phyloP scores from a whole-genome alignment of 306 rosid species.

The Sindora glabra region DNA sequence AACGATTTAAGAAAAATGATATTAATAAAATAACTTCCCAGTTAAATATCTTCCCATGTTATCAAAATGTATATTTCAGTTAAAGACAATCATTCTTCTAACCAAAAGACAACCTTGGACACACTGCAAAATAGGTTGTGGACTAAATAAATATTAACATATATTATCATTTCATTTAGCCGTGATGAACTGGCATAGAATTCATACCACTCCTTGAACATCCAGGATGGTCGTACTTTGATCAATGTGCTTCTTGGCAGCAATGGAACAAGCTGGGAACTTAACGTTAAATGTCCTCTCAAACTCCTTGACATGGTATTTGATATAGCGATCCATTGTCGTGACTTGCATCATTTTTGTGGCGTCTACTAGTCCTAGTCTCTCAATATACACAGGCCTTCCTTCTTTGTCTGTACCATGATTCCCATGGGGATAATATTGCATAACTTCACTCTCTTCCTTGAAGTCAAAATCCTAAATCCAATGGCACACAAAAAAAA shows the following conservation, averaged over 20 bases:
- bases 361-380: slow-evolving; percentile 67
- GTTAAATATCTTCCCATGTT: background rate
- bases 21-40: too few species aligned
- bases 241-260: slow-evolving; percentile 86
- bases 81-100: background rate
- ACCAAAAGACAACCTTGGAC: background rate
- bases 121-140: background rate
- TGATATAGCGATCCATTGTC: slow-evolving; percentile 72
- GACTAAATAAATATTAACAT: background rate
- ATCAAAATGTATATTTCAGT: background rate
- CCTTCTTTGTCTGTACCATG: slow-evolving; percentile 97
- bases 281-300: slow-evolving; percentile 69
- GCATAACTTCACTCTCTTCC: slow-evolving; percentile 56
- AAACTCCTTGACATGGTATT: slow-evolving; percentile 74
- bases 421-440: slow-evolving; percentile 88
- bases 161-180: background rate
- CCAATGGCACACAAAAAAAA: too few species aligned
- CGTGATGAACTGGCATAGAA: background rate
- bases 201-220: slow-evolving; percentile 91
- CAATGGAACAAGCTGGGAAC: slow-evolving; percentile 90
- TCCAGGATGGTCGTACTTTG: slow-evolving; percentile 92
- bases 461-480: slow-evolving; percentile 79
- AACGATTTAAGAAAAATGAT: too few species aligned
- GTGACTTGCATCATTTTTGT: slow-evolving; percentile 76
- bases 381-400: slow-evolving; percentile 79